Percentiles rank a stretch among this genome's conserved stretches.
Evolutionary conservation across 495 filamentous ascomycete genomes (phyloP).

Genomic region (Xylaria longipes): DNA sequence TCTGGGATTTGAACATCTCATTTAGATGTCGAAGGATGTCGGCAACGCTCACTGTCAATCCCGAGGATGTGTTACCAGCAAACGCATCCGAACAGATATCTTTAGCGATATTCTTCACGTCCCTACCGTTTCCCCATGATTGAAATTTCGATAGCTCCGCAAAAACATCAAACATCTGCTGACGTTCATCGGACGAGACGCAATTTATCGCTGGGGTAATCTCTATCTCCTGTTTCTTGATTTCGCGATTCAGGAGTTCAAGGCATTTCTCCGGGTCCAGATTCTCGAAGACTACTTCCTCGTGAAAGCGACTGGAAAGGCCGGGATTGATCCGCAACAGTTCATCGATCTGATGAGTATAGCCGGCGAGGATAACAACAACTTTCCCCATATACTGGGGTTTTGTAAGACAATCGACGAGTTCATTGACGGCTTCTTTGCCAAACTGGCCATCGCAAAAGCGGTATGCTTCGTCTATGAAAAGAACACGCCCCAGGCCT

Average conservation of each 20-base stretch:
- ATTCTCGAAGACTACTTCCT: constrained; percentile 58
- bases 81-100: too few species aligned
- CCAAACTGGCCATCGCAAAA: constrained; percentile 63
- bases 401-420: constrained; percentile 70
- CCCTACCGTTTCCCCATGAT: too few species aligned
- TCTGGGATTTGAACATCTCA: too few species aligned
- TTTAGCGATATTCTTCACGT: too few species aligned
- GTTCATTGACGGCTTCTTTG: constrained; percentile 71
- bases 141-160: too few species aligned
- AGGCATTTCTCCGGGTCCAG: constrained; percentile 55
- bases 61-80: too few species aligned
- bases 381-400: constrained; percentile 63
- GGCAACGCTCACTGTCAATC: too few species aligned
- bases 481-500: constrained; percentile 64
- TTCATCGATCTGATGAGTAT: constrained; percentile 68
- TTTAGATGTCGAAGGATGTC: too few species aligned
- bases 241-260: constrained; percentile 45
- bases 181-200: background rate
- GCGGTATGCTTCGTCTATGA: constrained; percentile 69
- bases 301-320: constrained; percentile 64
- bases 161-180: too few species aligned
- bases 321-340: constrained; percentile 66
- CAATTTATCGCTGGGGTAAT: constrained; percentile 18
- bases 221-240: constrained; percentile 12
- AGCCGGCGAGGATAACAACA: constrained; percentile 75